A percentile compares a stretch with the other conserved stretches of the same genome.
These are phyloP conservation scores for Yarrowia sp. DNA, from an alignment of 805 yeast genomes.

Conservation along the genomic window DNA sequence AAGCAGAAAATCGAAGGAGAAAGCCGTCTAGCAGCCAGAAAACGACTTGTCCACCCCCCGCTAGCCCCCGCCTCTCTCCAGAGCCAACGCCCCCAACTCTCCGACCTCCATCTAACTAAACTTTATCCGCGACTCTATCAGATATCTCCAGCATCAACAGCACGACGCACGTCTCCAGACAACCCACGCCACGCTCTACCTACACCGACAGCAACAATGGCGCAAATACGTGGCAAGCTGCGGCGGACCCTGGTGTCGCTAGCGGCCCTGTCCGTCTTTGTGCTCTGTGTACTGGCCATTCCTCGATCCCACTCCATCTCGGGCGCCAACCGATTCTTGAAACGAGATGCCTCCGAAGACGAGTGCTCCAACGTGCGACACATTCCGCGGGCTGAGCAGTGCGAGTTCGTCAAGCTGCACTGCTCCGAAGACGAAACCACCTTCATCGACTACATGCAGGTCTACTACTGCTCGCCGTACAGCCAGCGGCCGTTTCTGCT, in stretches of 20 bases:
- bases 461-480: slow-evolving; percentile 35
- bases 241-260: background rate
- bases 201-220: background rate
- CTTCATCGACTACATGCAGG: slow-evolving; percentile 41
- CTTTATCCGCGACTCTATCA: background rate
- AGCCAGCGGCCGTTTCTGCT: slow-evolving; percentile 24
- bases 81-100: background rate
- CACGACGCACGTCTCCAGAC: background rate
- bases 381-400: slow-evolving; percentile 32
- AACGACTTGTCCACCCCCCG: no score
- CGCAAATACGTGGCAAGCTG: slow-evolving; percentile 21
- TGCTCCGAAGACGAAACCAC: slow-evolving; percentile 43
- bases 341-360: slow-evolving; percentile 1
- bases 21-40: no score
- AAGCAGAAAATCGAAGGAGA: no score
- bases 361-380: slow-evolving; percentile 20
- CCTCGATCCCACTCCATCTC: slow-evolving; percentile 16
- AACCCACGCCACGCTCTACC: background rate
- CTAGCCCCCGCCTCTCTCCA: background rate
- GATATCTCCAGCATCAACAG: slow-evolving; percentile 14
- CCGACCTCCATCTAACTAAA: background rate
- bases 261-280: background rate
- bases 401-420: slow-evolving; percentile 41
- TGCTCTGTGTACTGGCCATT: slow-evolving; percentile 7
- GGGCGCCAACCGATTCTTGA: slow-evolving; percentile 1